Conservation (phyloP, 2,329 filamentous ascomycete species). For the Arthrobotrys conoides region DNA sequence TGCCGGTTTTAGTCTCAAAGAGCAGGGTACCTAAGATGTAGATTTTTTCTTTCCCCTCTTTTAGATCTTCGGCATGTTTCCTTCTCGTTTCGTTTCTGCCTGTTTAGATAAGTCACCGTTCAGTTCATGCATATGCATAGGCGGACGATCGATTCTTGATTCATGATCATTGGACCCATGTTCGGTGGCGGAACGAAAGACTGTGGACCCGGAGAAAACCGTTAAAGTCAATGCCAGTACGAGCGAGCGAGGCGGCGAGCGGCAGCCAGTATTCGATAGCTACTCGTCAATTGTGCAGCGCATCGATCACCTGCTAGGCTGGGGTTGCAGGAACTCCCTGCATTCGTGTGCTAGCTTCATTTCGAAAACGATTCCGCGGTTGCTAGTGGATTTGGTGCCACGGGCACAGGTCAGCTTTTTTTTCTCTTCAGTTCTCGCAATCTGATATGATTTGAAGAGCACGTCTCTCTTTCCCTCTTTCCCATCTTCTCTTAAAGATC, state of each 20-base stretch:
- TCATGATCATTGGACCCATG: conserved; percentile 12
- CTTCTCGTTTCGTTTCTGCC: conserved; percentile 45
- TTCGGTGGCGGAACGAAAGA: conserved; percentile 20
- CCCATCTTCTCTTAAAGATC: conserved; percentile 39
- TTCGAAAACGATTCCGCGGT: conserved; percentile 30
- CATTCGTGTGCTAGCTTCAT: conserved; percentile 39
- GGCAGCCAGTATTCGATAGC: conserved; percentile 2
- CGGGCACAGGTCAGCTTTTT: not conserved
- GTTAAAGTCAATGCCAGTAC: conserved; percentile 21
- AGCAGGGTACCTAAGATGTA: not conserved
- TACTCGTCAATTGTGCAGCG: conserved; percentile 32
- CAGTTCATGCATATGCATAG: conserved; percentile 8
- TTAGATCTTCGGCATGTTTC: conserved; percentile 23
- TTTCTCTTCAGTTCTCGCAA: conserved; percentile 31
- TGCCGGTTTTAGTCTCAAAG: conserved; percentile 35
- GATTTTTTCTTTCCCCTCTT: conserved; percentile 25
- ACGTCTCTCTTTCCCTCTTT: conserved; percentile 41
- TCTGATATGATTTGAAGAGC: conserved; percentile 50
- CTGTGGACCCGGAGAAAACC: conserved; percentile 40
- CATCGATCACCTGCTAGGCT: conserved; percentile 41
- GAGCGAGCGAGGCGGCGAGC: too few relatives aligned
- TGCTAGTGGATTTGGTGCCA: conserved; percentile 16
- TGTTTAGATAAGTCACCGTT: conserved; percentile 20
- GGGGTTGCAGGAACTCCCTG: conserved; percentile 52
- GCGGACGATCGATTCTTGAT: conserved; percentile 14